Evolutionary conservation across 148 eudicot species (phyloP).

Genomic region (Heliamphora exappendiculata): DNA sequence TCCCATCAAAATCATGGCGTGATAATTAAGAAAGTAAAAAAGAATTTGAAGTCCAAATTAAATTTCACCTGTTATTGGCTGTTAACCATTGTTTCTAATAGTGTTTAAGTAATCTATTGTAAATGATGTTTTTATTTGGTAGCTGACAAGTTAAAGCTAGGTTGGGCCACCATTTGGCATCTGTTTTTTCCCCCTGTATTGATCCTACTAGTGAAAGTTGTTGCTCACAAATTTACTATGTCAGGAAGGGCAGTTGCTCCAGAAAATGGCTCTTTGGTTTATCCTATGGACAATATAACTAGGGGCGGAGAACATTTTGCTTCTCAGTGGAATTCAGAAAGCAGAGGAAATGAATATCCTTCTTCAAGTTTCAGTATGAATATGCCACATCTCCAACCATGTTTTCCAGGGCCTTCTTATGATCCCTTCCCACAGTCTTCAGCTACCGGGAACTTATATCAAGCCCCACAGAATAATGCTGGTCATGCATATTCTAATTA

Average conservation of each 20-base stretch:
- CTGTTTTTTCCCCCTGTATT: constrained; percentile 4
- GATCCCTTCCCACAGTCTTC: constrained; percentile 14
- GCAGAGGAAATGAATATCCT: constrained; percentile 8
- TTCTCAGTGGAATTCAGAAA: constrained; percentile 20
- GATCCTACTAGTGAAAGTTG: background rate
- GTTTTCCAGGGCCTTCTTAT: constrained; percentile 13
- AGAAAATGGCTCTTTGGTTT: constrained; percentile 18
- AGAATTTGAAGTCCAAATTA: background rate
- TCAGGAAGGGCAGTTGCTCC: constrained; percentile 23
- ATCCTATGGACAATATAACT: constrained; percentile 2
- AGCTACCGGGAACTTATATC: constrained; percentile 14
- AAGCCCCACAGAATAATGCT: constrained; percentile 10
- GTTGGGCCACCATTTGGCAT: background rate
- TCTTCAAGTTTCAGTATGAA: constrained; percentile 23
- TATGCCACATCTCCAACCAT: constrained; percentile 14
- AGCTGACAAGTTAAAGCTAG: background rate
- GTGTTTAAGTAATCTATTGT: background rate
- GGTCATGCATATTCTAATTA: constrained; percentile 8
- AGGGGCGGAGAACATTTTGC: constrained; percentile 14
- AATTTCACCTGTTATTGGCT: background rate
- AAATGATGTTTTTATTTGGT: background rate
- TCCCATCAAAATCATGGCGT: background rate
- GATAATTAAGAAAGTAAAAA: background rate
- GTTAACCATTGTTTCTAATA: background rate
- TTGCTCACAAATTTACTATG: background rate